Evolutionary conservation across 2,329 filamentous ascomycete genomes (phyloP).

Genomic region (Verticillium nubilum): DNA sequence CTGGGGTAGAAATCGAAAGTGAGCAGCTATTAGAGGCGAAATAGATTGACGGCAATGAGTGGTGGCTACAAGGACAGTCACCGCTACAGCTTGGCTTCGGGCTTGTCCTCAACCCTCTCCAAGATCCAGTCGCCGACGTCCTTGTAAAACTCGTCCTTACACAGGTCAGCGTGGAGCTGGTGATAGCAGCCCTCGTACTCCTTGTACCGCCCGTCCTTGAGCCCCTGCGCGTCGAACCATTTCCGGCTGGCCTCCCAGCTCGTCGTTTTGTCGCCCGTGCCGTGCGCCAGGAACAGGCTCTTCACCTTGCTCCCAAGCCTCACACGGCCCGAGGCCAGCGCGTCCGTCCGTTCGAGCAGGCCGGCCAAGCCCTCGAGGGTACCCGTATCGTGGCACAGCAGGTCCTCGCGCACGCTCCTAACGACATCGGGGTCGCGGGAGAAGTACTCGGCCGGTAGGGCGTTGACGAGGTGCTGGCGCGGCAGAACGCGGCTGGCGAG

Average conservation of each 20-base stretch:
- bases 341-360: slow-evolving; percentile 67
- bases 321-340: slow-evolving; percentile 52
- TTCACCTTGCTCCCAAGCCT: slow-evolving; percentile 48
- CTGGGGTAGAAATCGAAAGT: background rate
- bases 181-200: slow-evolving; percentile 76
- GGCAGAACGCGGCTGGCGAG: slow-evolving; percentile 66
- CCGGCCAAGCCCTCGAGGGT: slow-evolving; percentile 76
- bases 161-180: slow-evolving; percentile 60
- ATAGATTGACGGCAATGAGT: background rate
- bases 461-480: slow-evolving; percentile 58
- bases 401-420: slow-evolving; percentile 57
- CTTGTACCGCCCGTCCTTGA: slow-evolving; percentile 66
- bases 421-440: slow-evolving; percentile 62
- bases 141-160: slow-evolving; percentile 46
- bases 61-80: background rate
- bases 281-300: slow-evolving; percentile 69
- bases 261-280: slow-evolving; percentile 66
- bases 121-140: slow-evolving; percentile 66
- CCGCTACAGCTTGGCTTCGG: slow-evolving; percentile 34
- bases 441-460: slow-evolving; percentile 58
- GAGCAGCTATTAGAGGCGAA: background rate
- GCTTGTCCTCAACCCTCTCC: slow-evolving; percentile 19
- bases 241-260: slow-evolving; percentile 59
- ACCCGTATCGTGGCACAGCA: slow-evolving; percentile 74
- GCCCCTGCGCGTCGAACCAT: slow-evolving; percentile 53